phyloP scores from a whole-genome alignment of 2,329 filamentous ascomycete genomes.

The Periconia digitata region DNA sequence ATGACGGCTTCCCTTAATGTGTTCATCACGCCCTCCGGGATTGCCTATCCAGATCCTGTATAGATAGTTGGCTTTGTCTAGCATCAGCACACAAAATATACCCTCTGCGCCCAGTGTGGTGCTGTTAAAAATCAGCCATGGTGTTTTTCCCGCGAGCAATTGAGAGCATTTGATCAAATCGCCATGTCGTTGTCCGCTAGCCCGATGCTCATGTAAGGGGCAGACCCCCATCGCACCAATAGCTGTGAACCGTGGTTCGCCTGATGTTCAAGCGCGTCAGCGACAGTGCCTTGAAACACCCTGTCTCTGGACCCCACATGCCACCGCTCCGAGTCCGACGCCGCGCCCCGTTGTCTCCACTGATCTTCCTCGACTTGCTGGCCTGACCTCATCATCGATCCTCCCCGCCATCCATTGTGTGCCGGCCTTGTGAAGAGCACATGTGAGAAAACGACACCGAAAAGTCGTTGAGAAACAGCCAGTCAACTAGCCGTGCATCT shows the following conservation, averaged over 20 bases:
- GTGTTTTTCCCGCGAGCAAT: not conserved
- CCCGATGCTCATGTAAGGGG: not conserved
- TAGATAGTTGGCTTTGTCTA: slow-evolving; percentile 17
- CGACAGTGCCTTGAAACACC: too few relatives aligned
- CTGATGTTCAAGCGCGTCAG: not conserved
- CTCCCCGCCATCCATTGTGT: too few relatives aligned
- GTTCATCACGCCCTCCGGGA: slow-evolving; percentile 5
- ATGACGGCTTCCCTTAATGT: slow-evolving; percentile 11
- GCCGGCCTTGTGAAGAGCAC: too few relatives aligned
- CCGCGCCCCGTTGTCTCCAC: too few relatives aligned
- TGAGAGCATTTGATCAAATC: not conserved
- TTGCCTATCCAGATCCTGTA: slow-evolving; percentile 16
- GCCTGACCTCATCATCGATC: too few relatives aligned
- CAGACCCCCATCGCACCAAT: too few relatives aligned
- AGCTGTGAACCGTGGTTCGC: not conserved
- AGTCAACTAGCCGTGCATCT: too few relatives aligned
- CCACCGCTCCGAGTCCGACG: too few relatives aligned
- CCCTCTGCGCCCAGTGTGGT: not conserved
- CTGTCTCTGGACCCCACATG: too few relatives aligned
- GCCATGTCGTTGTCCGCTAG: not conserved
- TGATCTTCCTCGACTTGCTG: too few relatives aligned
- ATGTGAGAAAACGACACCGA: too few relatives aligned
- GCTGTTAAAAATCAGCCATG: not conserved
- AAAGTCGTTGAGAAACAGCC: too few relatives aligned
- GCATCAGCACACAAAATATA: not conserved